Evolutionary conservation across 2,329 filamentous ascomycete genomes (phyloP).

Genomic region (Exserohilum rostratum): DNA sequence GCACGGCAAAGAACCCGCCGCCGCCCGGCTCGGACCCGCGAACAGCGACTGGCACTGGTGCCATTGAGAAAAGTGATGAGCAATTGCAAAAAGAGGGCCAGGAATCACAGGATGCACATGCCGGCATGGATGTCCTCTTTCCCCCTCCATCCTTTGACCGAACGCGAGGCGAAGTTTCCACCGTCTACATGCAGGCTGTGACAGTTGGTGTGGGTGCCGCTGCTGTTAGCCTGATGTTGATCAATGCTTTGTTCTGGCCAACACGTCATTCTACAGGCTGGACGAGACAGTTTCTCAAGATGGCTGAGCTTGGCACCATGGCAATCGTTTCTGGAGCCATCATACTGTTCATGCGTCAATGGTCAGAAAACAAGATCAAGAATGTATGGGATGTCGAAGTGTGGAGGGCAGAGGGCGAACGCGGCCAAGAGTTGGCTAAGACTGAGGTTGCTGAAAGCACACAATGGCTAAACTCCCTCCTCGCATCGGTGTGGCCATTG

Average conservation of each 20-base stretch:
- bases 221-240: slow-evolving; percentile 43
- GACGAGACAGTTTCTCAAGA: slow-evolving; percentile 37
- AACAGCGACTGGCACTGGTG: slow-evolving; percentile 54
- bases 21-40: slow-evolving; percentile 48
- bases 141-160: slow-evolving; percentile 59
- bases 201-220: slow-evolving; percentile 48
- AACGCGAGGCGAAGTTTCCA: slow-evolving; percentile 52
- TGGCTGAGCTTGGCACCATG: slow-evolving; percentile 36
- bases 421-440: slow-evolving; percentile 56
- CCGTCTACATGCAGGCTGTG: slow-evolving; percentile 54
- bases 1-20: slow-evolving; percentile 54
- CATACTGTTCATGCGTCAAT: slow-evolving; percentile 60
- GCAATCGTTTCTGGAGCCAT: slow-evolving; percentile 40
- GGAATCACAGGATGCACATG: slow-evolving; percentile 52
- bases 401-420: slow-evolving; percentile 68
- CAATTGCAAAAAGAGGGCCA: slow-evolving; percentile 53
- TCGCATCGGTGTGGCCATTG: slow-evolving; percentile 73
- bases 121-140: slow-evolving; percentile 58
- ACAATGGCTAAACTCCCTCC: slow-evolving; percentile 73
- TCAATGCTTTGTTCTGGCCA: slow-evolving; percentile 45
- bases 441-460: slow-evolving; percentile 66
- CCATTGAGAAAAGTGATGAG: slow-evolving; percentile 52
- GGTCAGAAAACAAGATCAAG: slow-evolving; percentile 66
- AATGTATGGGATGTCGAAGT: slow-evolving; percentile 71
- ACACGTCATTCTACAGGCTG: slow-evolving; percentile 39